Conservation (phyloP, 2,329 filamentous ascomycete species). For the Stagonosporopsis chrysanthemi region DNA sequence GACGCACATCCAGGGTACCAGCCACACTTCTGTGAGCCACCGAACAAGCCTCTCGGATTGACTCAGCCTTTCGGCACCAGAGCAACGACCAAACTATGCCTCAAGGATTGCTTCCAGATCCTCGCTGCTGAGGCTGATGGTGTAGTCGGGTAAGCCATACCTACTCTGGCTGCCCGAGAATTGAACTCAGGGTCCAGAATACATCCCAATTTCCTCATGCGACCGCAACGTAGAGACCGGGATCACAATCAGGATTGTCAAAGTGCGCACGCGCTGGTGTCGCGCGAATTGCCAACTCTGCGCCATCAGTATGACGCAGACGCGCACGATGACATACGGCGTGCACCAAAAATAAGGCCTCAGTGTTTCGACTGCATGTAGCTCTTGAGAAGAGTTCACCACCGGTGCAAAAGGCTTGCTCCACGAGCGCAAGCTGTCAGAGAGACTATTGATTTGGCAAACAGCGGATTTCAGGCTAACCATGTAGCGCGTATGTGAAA, state of each 20-base stretch:
- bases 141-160: background rate
- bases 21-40: constrained; percentile 6
- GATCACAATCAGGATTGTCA: too few species aligned
- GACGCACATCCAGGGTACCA: background rate
- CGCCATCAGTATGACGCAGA: constrained; percentile 7
- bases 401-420: constrained; percentile 8
- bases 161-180: background rate
- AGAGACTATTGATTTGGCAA: constrained; percentile 24
- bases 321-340: background rate
- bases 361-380: constrained; percentile 4
- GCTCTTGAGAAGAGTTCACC: background rate
- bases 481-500: constrained; percentile 14
- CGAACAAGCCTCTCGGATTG: constrained; percentile 3
- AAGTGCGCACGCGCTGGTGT: background rate
- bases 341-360: constrained; percentile 12
- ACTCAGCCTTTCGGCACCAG: constrained; percentile 1
- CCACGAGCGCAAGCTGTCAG: constrained; percentile 4
- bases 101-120: background rate
- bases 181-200: background rate
- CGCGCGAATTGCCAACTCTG: background rate
- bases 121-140: constrained; percentile 4
- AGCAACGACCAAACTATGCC: background rate
- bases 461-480: constrained; percentile 19
- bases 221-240: background rate
- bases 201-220: background rate